phyloP scores from a whole-genome alignment of 179 eudicot species.

The Sideroxylon spinosum region DNA sequence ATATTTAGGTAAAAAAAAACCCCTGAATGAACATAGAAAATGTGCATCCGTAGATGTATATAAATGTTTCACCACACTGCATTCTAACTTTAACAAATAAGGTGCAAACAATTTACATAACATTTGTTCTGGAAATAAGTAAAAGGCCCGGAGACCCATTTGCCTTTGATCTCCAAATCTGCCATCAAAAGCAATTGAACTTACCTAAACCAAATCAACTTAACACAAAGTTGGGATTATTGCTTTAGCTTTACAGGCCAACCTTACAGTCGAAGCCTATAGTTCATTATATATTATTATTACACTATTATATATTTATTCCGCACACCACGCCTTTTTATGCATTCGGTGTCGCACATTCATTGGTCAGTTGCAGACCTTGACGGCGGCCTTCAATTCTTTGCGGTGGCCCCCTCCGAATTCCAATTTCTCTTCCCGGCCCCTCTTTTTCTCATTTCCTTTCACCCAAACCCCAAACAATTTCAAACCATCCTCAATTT shows the following conservation, averaged over 20 bases:
- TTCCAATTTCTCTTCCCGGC: slow-evolving; percentile 27
- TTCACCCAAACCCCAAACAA: slow-evolving; percentile 87
- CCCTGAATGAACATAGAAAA: not conserved
- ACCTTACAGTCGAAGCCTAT: too few species aligned
- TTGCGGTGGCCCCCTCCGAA: slow-evolving; percentile 25
- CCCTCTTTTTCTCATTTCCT: slow-evolving; percentile 45
- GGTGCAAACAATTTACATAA: not conserved
- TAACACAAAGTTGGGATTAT: not conserved
- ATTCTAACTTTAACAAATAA: not conserved
- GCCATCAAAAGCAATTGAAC: not conserved
- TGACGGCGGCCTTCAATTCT: slow-evolving; percentile 30
- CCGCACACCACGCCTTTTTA: not conserved
- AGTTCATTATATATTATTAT: too few species aligned
- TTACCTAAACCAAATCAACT: not conserved
- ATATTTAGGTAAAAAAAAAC: too few species aligned
- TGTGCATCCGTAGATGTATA: too few species aligned
- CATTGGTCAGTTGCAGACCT: slow-evolving; percentile 32
- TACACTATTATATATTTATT: too few species aligned
- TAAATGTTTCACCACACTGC: not conserved
- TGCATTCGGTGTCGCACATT: not conserved
- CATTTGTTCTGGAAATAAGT: not conserved
- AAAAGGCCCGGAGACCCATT: not conserved
- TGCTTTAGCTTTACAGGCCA: too few species aligned
- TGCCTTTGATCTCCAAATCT: not conserved
- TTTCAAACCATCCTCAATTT: slow-evolving; percentile 43